Base-by-base conservation (phyloP, 495 filamentous ascomycete genomes). In the Filosporella fistucella region DNA sequence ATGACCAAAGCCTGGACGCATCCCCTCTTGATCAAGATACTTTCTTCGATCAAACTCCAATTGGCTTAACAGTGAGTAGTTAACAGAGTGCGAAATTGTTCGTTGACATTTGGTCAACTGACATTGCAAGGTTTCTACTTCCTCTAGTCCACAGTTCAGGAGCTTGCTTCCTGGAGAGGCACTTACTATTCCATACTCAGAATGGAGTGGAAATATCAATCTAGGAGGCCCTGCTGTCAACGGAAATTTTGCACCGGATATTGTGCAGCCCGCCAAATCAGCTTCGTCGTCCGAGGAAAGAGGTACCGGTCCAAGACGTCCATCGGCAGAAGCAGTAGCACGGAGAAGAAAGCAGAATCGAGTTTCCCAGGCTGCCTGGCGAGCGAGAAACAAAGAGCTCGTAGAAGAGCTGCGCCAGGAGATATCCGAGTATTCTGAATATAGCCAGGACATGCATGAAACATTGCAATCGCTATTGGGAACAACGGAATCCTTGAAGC, bases 401-500 rank as follows among this genome's bases (percentile, higher is more conserved):
- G 23, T 45, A 2, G 42, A 45, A 16, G 42, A 45, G 10, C 14
- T 45, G 13, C 42, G 28, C 2, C 42, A 45, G 12, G 42, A 45
- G 13, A 21, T 45, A 0, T 14, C 14, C 8, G 42, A 45, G 10
- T 34, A 34, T 23, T 45, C 42, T 17, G 28, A 34, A 8, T 45
- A 45, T 22, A 45, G 29, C 14, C 42, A 34, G 28, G 25, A 17
- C 2, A 45, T 45, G 42, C 30, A 45, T 34, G 26, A 45, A 5
- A 45, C 42, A 21, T 21, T 45, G 42, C 42, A 45, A 29, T 13
- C 3, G 11, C 21, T 45, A 11, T 32, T 20, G 20, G 42, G 34
- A 20, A 45, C 42, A 4, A 45, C 42, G 21, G 30, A 45, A 20
- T 29, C 42, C 4, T 32, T 45, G 26, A 32, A 32, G 9, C 12